Evolutionary conservation across 306 rosid species (phyloP).

Genomic region (Carpinus fangiana): DNA sequence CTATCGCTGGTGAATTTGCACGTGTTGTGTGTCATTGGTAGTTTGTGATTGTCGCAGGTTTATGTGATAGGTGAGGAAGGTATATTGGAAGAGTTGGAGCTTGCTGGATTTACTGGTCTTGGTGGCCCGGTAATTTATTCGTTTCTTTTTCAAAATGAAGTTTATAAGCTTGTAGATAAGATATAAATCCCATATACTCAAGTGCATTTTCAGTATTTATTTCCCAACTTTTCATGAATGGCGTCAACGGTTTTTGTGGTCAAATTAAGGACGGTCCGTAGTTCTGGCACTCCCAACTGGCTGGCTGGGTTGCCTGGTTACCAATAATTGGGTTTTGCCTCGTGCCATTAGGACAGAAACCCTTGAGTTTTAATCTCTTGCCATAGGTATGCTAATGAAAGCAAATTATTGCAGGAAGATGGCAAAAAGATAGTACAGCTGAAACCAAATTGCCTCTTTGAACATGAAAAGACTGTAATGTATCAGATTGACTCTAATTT

Average conservation of each 20-base stretch:
- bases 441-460: conserved; percentile 54
- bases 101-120: conserved; percentile 84
- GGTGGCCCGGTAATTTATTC: conserved; percentile 84
- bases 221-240: neutral
- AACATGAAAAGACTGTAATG: conserved; percentile 88
- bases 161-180: neutral
- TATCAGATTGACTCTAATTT: conserved; percentile 35
- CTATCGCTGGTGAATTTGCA: neutral
- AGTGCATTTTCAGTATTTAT: neutral
- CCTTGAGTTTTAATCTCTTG: neutral
- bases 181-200: neutral
- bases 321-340: neutral
- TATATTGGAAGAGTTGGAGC: conserved; percentile 79
- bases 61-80: conserved; percentile 91
- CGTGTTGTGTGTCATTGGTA: neutral
- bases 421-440: conserved; percentile 55
- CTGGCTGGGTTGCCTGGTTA: neutral
- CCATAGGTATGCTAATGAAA: conserved; percentile 27
- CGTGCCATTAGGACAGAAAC: neutral
- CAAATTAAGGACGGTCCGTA: neutral
- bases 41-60: conserved; percentile 49
- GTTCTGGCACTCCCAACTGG: neutral
- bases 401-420: conserved; percentile 68
- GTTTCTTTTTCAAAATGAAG: neutral
- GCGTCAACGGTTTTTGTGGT: neutral